Evolutionary conservation across 345 rosid genomes (phyloP).

Genomic region (Hibiscus mutabilis): DNA sequence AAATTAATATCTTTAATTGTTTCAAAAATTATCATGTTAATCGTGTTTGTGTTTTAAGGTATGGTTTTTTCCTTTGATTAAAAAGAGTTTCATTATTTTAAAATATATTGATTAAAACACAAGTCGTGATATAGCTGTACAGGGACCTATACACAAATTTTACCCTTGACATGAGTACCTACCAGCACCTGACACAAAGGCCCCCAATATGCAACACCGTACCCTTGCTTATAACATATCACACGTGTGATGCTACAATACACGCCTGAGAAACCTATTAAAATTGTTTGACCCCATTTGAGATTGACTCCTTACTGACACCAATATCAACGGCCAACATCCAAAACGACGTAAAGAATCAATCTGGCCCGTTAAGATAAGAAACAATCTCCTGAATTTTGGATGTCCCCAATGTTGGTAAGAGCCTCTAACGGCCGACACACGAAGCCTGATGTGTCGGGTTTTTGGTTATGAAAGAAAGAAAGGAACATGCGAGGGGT

Average conservation of each 20-base stretch:
- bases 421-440: conserved; percentile 30
- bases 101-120: too few species aligned
- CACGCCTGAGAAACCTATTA: conserved; percentile 17
- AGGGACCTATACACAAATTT: too few species aligned
- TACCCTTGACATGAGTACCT: background rate
- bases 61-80: too few species aligned
- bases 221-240: background rate
- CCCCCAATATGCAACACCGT: background rate
- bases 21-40: too few species aligned
- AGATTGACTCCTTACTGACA: background rate
- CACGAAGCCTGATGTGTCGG: conserved; percentile 26
- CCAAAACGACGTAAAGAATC: too few species aligned
- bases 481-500: background rate
- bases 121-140: too few species aligned
- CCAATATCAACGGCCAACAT: conserved; percentile 11
- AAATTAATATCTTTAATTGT: too few species aligned
- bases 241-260: conserved; percentile 23
- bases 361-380: conserved; percentile 13
- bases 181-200: conserved; percentile 8
- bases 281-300: conserved; percentile 4
- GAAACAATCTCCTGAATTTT: conserved; percentile 20
- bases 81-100: too few species aligned
- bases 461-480: background rate
- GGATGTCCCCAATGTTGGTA: conserved; percentile 17
- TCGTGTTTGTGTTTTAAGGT: too few species aligned